Percentiles rank a stretch among this genome's conserved stretches.
Conservation (phyloP, 306 rosid genomes). For the Acacia confusa region DNA sequence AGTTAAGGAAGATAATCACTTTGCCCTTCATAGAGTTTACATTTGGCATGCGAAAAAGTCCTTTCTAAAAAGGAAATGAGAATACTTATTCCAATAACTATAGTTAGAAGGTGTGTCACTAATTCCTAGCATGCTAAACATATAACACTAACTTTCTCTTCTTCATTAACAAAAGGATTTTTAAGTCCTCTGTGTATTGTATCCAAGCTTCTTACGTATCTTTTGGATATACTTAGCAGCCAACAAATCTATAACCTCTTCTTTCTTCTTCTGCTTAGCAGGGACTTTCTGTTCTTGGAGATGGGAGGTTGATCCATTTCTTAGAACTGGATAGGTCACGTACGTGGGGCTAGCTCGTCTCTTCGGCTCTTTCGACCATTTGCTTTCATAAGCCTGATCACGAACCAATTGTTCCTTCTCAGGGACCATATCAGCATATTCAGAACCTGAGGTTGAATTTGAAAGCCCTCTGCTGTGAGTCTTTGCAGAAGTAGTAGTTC, state of each 20-base stretch:
- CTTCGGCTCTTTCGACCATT: conserved; percentile 47
- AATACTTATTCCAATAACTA: too few species aligned
- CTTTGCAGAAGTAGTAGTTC: conserved; percentile 23
- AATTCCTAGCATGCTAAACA: too few species aligned
- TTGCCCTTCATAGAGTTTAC: not conserved
- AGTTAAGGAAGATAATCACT: not conserved
- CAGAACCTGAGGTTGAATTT: conserved; percentile 7
- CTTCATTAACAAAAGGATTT: too few species aligned
- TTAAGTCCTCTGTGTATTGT: conserved; percentile 21
- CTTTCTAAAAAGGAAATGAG: too few species aligned
- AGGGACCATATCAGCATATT: conserved; percentile 20
- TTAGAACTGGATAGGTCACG: conserved; percentile 38
- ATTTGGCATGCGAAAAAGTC: too few species aligned
- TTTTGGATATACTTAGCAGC: conserved; percentile 58
- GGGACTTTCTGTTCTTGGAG: conserved; percentile 38
- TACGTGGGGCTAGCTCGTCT: conserved; percentile 43
- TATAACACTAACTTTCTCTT: too few species aligned
- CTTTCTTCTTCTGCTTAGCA: conserved; percentile 27
- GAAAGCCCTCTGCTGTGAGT: not conserved
- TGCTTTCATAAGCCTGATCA: conserved; percentile 25
- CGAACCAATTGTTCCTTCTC: conserved; percentile 27
- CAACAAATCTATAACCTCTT: conserved; percentile 53
- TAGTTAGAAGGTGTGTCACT: not conserved
- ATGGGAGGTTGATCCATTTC: conserved; percentile 29
- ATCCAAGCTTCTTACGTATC: conserved; percentile 49